Conservation (phyloP, 2,329 filamentous ascomycete species). For the Colletotrichum nymphaeae region DNA sequence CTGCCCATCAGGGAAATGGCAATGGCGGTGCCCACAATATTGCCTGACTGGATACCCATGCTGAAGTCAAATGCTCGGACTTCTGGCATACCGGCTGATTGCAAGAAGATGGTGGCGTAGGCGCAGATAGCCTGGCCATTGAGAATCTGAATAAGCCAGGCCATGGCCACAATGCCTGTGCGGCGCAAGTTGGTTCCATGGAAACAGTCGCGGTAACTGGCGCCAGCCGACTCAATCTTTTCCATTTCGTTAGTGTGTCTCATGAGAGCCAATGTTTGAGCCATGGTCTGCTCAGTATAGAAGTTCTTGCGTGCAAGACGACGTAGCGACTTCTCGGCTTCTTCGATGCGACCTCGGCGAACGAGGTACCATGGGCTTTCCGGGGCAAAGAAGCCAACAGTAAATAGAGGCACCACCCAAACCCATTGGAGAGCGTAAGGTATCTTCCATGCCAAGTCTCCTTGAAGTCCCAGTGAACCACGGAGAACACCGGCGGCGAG, state of each 20-base stretch:
- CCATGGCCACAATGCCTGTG: conserved; percentile 44
- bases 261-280: conserved; percentile 52
- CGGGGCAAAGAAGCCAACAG: conserved; percentile 57
- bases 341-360: conserved; percentile 52
- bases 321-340: conserved; percentile 53
- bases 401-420: conserved; percentile 57
- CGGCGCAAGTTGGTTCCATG: conserved; percentile 48
- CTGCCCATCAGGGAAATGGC: conserved; percentile 52
- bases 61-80: conserved; percentile 56
- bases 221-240: conserved; percentile 43
- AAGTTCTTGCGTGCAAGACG: conserved; percentile 44
- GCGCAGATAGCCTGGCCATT: conserved; percentile 60
- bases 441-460: conserved; percentile 36
- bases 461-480: conserved; percentile 36
- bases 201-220: conserved; percentile 53
- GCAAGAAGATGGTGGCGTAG: conserved; percentile 62
- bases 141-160: conserved; percentile 42
- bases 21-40: conserved; percentile 51
- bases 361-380: conserved; percentile 64
- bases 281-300: conserved; percentile 52
- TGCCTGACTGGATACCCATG: conserved; percentile 61
- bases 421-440: conserved; percentile 62
- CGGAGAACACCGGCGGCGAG: conserved; percentile 48
- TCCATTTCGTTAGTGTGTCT: conserved; percentile 52
- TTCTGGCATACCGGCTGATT: conserved; percentile 59